Evolutionary conservation across 2,329 filamentous ascomycete species (phyloP), one percentile per base, ranked within the genome.

Genomic region (Ceratocystis papillata): DNA sequence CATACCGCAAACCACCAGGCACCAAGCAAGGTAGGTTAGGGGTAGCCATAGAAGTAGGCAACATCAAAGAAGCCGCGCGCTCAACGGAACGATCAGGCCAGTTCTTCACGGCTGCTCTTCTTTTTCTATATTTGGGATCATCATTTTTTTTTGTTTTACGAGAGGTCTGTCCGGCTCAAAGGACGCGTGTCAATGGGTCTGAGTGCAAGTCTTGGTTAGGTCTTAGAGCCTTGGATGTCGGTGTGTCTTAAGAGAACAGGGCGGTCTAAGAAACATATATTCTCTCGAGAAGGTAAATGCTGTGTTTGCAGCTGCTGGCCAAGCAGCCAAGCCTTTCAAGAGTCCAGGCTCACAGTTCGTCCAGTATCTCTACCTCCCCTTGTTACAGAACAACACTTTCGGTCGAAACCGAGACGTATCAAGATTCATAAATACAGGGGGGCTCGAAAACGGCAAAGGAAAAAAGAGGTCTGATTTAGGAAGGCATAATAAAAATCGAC

Each of bases 311-410:
- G 46, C n/a, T 22, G 22, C 46, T 17, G 3, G 15, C 53, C 53
- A 59, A 59, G 53, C 17, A 20, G 53, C 53, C 53, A 59, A 37
- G 53, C 5, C 33, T 15, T 15, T 59, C 28, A n/a, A 33, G 28
- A 30, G 53, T 33, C 28, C 15, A 48, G 37, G 37, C 45, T 20
- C 25, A 33, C 53, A 33, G 53, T 59, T 59, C 53, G 28, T 59
- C 53, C 53, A 30, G 53, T 59, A 59, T 59, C 28, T 33, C 53
- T 59, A 4, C 28, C 28, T 59, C 53, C n/a, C 53, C 53, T 37
- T 59, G 53, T 59, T 59, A 59, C 53, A 59, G 53, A 59, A 30
- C 25, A 33, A 37, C 53, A 59, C 17, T 10, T 59, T 59, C 53
- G 53, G 53, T 59, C 28, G 53, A 59, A 37, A 17, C 53, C 53